phyloP scores from a whole-genome alignment of 2,329 filamentous ascomycete species.

The Tympanopsis confertula region DNA sequence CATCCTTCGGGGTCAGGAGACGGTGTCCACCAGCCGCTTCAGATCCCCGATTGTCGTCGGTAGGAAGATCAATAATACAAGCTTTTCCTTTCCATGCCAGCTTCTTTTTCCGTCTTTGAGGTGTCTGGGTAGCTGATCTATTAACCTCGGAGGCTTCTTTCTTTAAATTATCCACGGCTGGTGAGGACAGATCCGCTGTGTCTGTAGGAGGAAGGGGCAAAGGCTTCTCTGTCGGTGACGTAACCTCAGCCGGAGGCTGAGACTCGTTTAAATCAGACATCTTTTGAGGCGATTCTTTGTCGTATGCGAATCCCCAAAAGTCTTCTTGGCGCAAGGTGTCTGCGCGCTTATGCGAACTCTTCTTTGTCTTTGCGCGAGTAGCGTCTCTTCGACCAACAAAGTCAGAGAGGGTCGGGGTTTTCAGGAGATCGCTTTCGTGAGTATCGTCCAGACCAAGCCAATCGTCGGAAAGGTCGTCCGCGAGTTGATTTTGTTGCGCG shows the following conservation, averaged over 20 bases:
- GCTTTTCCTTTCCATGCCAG: not conserved
- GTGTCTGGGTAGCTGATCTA: not conserved
- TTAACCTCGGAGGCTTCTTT: no score
- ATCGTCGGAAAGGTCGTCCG: conserved; percentile 25
- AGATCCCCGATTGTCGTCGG: not conserved
- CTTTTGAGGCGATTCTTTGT: conserved; percentile 18
- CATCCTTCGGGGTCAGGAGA: conserved; percentile 23
- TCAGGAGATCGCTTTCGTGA: conserved; percentile 21
- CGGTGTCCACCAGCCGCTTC: conserved; percentile 16
- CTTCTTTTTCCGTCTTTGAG: not conserved
- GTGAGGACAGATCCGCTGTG: no score
- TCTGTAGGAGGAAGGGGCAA: not conserved
- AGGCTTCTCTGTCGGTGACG: conserved; percentile 2
- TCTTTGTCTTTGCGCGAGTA: conserved; percentile 15
- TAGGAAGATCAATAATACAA: not conserved
- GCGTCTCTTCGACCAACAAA: conserved; percentile 4
- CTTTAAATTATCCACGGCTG: no score
- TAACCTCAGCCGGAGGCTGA: conserved; percentile 10
- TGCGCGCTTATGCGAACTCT: conserved; percentile 20
- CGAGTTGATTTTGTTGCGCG: conserved; percentile 22
- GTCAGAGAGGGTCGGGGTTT: conserved; percentile 18
- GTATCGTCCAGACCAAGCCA: conserved; percentile 26
- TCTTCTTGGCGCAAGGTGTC: conserved; percentile 28
- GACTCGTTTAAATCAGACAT: conserved; percentile 18
- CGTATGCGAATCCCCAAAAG: conserved; percentile 29